Evolutionary conservation across 2,329 filamentous ascomycete genomes (phyloP), one percentile per base, ranked within the genome.

Genomic region (Botryotinia globosa): DNA sequence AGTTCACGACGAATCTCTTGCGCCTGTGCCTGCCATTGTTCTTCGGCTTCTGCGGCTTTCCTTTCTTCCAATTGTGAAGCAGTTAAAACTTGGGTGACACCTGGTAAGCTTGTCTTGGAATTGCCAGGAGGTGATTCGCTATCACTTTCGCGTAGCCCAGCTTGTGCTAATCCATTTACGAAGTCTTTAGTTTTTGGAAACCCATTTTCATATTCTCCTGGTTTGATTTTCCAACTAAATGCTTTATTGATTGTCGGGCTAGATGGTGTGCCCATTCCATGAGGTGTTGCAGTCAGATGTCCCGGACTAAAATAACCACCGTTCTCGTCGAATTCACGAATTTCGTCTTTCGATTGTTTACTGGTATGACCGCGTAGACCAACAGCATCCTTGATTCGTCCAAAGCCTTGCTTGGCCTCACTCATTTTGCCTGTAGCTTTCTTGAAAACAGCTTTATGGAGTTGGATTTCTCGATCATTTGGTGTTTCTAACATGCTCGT

Each of bases 331-430:
- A 45, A 65, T n/a, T 77, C 77, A 61, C 69, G 58, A 29, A 25
- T 69, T 20, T 81, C 88, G 71, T 91, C 88, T 76, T 84, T 87
- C 6, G 88, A 89, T n/a, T 85, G 84, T 22, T 86, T 85, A 75
- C 81, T 85, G 64, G 79, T 78, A 74, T 91, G 88, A 2, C 87
- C 86, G 59, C 80, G 78, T 54, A 78, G 73, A 1, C 93, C 92
- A 51, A 97, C 92, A 4, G 90, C 93, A 79, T 95, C 94, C 79
- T 94, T 94, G 80, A 98, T 94, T 51, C 93, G 90, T 2, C 92
- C 92, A 72, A 97, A 87, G 0, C 94, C 94, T 72, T 91, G 94
- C 64, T 92, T 90, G 63, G 94, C 92, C 81, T 97, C 94, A 75
- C 88, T 92, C 80, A 93, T 91, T 76, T 92, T 91, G 8, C 89